phyloP scores from a whole-genome alignment of 805 yeast genomes.

The Candida koratica region DNA sequence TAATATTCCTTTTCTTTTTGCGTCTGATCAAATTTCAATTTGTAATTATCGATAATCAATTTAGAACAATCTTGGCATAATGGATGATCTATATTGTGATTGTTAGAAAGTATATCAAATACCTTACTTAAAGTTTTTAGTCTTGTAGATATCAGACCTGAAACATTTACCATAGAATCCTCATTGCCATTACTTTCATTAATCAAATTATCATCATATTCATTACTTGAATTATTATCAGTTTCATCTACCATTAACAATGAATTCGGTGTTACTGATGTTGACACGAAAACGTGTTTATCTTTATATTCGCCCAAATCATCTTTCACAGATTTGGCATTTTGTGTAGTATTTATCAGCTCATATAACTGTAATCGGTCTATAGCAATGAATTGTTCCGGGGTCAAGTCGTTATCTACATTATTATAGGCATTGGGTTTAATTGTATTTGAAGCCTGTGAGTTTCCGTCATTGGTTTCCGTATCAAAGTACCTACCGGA shows the following conservation, averaged over 20 bases:
- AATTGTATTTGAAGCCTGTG: too few species aligned
- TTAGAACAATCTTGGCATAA: slow-evolving; percentile 84
- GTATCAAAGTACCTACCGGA: slow-evolving; percentile 3
- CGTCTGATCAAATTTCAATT: slow-evolving; percentile 64
- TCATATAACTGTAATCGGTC: slow-evolving; percentile 36
- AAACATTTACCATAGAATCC: slow-evolving; percentile 5
- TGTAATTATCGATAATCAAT: slow-evolving; percentile 58
- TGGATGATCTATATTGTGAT: slow-evolving; percentile 77
- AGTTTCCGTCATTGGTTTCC: slow-evolving; percentile 9
- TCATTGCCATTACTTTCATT: slow-evolving; percentile 3
- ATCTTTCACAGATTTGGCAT: slow-evolving; percentile 24
- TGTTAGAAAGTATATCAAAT: slow-evolving; percentile 63
- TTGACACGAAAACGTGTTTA: slow-evolving; percentile 13
- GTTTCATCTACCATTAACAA: slow-evolving; percentile 20
- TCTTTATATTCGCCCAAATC: slow-evolving; percentile 27
- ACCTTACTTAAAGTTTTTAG: slow-evolving; percentile 56
- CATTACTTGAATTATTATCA: background rate
- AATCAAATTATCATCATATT: background rate
- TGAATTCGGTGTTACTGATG: slow-evolving; percentile 18
- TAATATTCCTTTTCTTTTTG: slow-evolving; percentile 78
- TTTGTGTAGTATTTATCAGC: slow-evolving; percentile 21
- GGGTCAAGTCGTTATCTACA: slow-evolving; percentile 21
- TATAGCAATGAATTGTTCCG: slow-evolving; percentile 33
- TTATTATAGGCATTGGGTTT: slow-evolving; percentile 12
- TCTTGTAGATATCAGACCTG: slow-evolving; percentile 38